Conservation (phyloP, 2,329 filamentous ascomycete genomes). For the Phialocephala sp. region DNA sequence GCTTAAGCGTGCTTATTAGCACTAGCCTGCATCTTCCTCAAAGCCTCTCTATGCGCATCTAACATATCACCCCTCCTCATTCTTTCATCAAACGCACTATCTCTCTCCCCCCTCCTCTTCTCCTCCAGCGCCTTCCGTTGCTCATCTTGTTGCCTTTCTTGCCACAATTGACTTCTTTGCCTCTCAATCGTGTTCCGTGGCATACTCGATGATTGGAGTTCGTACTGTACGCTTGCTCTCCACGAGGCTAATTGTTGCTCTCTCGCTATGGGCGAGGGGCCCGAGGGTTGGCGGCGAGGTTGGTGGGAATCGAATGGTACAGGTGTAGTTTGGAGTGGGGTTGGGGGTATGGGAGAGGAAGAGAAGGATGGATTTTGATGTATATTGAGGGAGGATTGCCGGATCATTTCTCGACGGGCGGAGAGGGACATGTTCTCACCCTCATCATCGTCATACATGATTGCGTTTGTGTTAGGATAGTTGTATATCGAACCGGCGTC, state of each 20-base stretch:
- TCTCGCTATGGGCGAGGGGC: constrained; percentile 52
- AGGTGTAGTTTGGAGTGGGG: constrained; percentile 34
- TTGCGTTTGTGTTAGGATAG: constrained; percentile 39
- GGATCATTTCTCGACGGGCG: constrained; percentile 66
- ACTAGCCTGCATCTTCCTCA: constrained; percentile 74
- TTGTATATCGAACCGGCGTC: constrained; percentile 50
- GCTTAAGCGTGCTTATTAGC: constrained; percentile 34
- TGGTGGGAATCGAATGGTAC: constrained; percentile 59
- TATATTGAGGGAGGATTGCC: constrained; percentile 41
- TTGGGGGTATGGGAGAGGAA: neutral
- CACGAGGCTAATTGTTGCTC: constrained; percentile 69
- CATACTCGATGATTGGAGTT: constrained; percentile 53
- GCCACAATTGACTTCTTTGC: constrained; percentile 61
- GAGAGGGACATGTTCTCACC: constrained; percentile 74
- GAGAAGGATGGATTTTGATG: constrained; percentile 35
- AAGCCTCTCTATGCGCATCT: constrained; percentile 77
- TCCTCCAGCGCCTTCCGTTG: constrained; percentile 62
- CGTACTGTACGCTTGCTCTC: constrained; percentile 67
- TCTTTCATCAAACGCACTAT: constrained; percentile 71
- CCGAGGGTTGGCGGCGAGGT: constrained; percentile 53
- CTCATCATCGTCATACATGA: constrained; percentile 59
- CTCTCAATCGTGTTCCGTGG: constrained; percentile 52
- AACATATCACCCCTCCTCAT: constrained; percentile 80
- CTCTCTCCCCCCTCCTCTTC: constrained; percentile 61
- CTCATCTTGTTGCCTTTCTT: constrained; percentile 61